Conservation (phyloP, 768 basidiomycete species). For the Pisolithus marmoratus region DNA sequence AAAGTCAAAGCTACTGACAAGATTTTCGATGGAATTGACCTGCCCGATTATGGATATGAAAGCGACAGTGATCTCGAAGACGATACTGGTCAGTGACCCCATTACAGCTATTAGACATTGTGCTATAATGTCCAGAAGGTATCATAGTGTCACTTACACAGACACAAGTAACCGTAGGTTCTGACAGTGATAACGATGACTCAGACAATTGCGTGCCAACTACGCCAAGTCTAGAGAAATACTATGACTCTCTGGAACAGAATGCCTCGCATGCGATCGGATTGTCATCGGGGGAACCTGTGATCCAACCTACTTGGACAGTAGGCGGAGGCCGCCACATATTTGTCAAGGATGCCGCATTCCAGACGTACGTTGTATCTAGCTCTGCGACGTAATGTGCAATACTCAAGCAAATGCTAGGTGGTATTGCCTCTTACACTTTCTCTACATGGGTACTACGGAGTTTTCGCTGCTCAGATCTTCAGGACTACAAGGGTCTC, state of each 20-base stretch:
- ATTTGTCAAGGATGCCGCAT: conserved; percentile 22
- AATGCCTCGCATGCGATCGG: not conserved
- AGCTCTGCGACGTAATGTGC: not conserved
- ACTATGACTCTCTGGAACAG: not conserved
- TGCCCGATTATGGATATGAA: too few species aligned
- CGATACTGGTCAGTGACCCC: not conserved
- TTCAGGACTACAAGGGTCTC: not conserved
- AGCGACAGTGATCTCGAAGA: too few species aligned
- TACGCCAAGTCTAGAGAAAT: not conserved
- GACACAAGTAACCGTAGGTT: too few species aligned
- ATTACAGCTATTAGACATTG: not conserved
- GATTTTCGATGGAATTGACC: too few species aligned
- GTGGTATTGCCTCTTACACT: conserved; percentile 35
- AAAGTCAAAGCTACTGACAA: too few species aligned
- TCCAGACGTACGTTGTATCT: conserved; percentile 16
- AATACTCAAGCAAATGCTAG: conserved; percentile 11
- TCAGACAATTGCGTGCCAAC: not conserved
- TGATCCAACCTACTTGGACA: not conserved
- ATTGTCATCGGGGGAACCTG: not conserved
- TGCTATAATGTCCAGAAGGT: not conserved
- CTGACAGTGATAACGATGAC: not conserved
- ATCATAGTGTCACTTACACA: not conserved
- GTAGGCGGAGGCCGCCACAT: conserved; percentile 19
- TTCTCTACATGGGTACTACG: conserved; percentile 33
- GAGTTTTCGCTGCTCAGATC: conserved; percentile 29